Conservation (phyloP, 2,329 filamentous ascomycete genomes). For the Trichoderma harzianum region DNA sequence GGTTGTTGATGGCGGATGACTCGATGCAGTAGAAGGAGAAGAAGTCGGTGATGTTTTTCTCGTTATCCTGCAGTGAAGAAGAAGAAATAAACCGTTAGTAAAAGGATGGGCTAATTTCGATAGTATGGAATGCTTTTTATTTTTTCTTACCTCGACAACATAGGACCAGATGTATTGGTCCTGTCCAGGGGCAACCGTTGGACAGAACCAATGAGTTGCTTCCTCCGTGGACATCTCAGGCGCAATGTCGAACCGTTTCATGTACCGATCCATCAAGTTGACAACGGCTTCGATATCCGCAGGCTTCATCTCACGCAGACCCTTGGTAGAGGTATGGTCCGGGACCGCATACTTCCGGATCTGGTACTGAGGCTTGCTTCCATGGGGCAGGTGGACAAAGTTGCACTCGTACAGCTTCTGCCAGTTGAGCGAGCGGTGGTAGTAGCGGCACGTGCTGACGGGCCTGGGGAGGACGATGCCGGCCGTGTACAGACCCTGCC, state of each 20-base stretch:
- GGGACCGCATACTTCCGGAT: constrained; percentile 83
- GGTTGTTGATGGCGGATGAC: constrained; percentile 82
- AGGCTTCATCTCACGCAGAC: constrained; percentile 74
- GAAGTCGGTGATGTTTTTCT: constrained; percentile 88
- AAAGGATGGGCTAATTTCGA: background rate
- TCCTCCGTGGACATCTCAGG: constrained; percentile 79
- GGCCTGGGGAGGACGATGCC: constrained; percentile 89
- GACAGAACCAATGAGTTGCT: constrained; percentile 82
- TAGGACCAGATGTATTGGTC: constrained; percentile 93
- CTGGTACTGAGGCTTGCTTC: constrained; percentile 82
- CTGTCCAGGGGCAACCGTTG: constrained; percentile 51
- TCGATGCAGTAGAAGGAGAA: constrained; percentile 96
- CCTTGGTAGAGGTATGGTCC: constrained; percentile 65
- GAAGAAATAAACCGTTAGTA: background rate
- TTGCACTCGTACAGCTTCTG: constrained; percentile 91
- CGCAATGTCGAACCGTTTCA: constrained; percentile 76
- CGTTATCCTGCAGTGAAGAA: constrained; percentile 27
- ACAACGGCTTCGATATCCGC: constrained; percentile 76
- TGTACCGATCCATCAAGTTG: constrained; percentile 71
- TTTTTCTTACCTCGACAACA: constrained; percentile 70
- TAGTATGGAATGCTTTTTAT: background rate
- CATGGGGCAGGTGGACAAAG: constrained; percentile 82
- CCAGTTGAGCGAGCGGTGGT: constrained; percentile 92
- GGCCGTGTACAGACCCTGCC: constrained; percentile 94
- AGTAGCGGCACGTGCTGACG: constrained; percentile 91